Base-by-base conservation (phyloP, 495 filamentous ascomycete species). In the Penicillium diatomitis region DNA sequence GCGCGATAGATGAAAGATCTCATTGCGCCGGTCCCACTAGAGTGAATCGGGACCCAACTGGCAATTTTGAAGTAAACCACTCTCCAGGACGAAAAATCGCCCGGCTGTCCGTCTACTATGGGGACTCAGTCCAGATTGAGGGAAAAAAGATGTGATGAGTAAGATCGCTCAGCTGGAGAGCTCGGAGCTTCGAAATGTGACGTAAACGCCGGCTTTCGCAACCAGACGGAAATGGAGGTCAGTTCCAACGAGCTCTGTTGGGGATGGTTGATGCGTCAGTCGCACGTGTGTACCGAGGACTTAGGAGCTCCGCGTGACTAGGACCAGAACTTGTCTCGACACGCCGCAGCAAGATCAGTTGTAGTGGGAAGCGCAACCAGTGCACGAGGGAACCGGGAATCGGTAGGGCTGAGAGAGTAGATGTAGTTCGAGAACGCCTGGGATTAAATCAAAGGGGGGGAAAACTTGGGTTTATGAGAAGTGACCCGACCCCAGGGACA, bases 151-250 rank as follows among this genome's bases (percentile, higher is more conserved):
- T 32, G 42, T 40, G 46, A 51, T 51, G 53, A 48, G 50, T 41
- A 56, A 50, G 51, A 44, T 48, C 44, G 52, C 29, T 41, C 32
- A 41, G 11, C 9, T 38, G 27, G 32, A 36, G 8, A 12, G 49
- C 42, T 50, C 45, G 49, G 51, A 56, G 60, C 59, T 60, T 49
- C 50, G 36, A 61, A 56, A 61, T 49, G 60, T 63, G 60, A 63
- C 60, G 60, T 63, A 63, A 60, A 46, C 2, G 20, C 20, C 20
- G 20, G 20, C 20, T 20, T 20, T 20, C 20, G 20, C 20, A 20
- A 20, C 20, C 20, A 20, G 20, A 20, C 20, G 43, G 39, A 20
- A 36, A 51, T 6, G 12, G n/a, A 46, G 8, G 41, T n/a, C 47
- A 43, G 32, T 34, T 48, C 32, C 47, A 30, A 27, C 33, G 32